Evolutionary conservation across 805 yeast genomes (phyloP).

Genomic region (Saccharomycopsis olivae): DNA sequence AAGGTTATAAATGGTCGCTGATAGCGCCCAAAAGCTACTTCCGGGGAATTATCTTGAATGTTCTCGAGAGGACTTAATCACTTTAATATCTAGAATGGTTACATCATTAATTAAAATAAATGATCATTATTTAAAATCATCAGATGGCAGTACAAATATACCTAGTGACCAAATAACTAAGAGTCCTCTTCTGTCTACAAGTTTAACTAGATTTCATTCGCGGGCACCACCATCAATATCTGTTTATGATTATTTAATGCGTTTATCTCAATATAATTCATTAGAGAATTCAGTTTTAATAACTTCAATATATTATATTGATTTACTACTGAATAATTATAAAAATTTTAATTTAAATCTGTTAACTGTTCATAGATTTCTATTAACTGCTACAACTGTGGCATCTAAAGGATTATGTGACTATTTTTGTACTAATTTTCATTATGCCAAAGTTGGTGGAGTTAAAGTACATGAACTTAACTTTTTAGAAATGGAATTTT

Average conservation of each 20-base stretch:
- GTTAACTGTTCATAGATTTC: slow-evolving; percentile 85
- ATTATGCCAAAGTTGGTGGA: slow-evolving; percentile 95
- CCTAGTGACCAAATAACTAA: slow-evolving; percentile 21
- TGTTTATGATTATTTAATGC: slow-evolving; percentile 59
- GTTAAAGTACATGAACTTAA: slow-evolving; percentile 75
- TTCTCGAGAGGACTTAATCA: slow-evolving; percentile 57
- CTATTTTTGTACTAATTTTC: slow-evolving; percentile 85
- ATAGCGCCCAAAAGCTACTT: slow-evolving; percentile 20
- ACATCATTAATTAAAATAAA: slow-evolving; percentile 64
- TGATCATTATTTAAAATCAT: slow-evolving; percentile 35
- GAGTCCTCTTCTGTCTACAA: slow-evolving; percentile 20
- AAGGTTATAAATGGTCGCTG: no score
- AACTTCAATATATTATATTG: slow-evolving; percentile 83
- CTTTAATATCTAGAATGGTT: slow-evolving; percentile 70
- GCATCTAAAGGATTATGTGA: slow-evolving; percentile 90
- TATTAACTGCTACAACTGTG: slow-evolving; percentile 82
- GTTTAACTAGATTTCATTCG: slow-evolving; percentile 84
- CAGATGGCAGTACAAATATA: slow-evolving; percentile 23
- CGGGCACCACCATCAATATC: slow-evolving; percentile 87
- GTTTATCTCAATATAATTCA: slow-evolving; percentile 76
- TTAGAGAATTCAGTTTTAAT: slow-evolving; percentile 76
- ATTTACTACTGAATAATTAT: slow-evolving; percentile 66
- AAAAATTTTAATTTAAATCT: slow-evolving; percentile 78
- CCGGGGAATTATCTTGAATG: slow-evolving; percentile 54
- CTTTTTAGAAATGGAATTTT: slow-evolving; percentile 78